A percentile compares a stretch with the other conserved stretches of the same genome.
phyloP scores from a whole-genome alignment of 2,329 filamentous ascomycete species.

The Fusarium graminum region DNA sequence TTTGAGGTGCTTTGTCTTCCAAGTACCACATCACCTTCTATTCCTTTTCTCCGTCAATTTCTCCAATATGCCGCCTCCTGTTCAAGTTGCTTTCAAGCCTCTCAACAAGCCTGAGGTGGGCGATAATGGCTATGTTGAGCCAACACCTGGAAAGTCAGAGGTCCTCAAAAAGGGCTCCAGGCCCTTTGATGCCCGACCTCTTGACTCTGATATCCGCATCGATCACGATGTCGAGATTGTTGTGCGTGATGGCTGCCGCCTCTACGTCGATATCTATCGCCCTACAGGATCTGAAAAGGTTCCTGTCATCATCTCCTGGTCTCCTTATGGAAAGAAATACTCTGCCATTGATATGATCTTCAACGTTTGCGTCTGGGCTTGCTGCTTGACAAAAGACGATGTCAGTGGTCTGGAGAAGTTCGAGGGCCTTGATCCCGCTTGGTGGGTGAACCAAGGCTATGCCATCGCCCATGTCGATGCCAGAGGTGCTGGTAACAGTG shows the following conservation, averaged over 20 bases:
- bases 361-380: constrained; percentile 38
- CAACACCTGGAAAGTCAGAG: constrained; percentile 36
- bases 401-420: constrained; percentile 34
- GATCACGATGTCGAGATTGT: constrained; percentile 44
- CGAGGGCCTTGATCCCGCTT: constrained; percentile 30
- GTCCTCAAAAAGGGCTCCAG: constrained; percentile 39
- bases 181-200: constrained; percentile 37
- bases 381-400: constrained; percentile 31
- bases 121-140: constrained; percentile 40
- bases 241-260: constrained; percentile 41
- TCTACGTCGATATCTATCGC: constrained; percentile 34
- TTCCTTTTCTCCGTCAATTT: background rate
- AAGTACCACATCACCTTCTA: background rate
- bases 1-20: background rate
- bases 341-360: constrained; percentile 40
- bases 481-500: constrained; percentile 14
- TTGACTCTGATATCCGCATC: constrained; percentile 42
- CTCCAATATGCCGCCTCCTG: constrained; percentile 35
- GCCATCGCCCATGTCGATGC: constrained; percentile 27
- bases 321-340: constrained; percentile 43
- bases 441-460: constrained; percentile 31
- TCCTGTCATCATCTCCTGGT: constrained; percentile 41
- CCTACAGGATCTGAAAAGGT: constrained; percentile 15
- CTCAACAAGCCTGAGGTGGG: constrained; percentile 40
- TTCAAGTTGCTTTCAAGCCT: constrained; percentile 45